These are phyloP conservation scores for Paramecium pentaurelia DNA, from an alignment of 73 alveolate species.

Conservation along the genomic window DNA sequence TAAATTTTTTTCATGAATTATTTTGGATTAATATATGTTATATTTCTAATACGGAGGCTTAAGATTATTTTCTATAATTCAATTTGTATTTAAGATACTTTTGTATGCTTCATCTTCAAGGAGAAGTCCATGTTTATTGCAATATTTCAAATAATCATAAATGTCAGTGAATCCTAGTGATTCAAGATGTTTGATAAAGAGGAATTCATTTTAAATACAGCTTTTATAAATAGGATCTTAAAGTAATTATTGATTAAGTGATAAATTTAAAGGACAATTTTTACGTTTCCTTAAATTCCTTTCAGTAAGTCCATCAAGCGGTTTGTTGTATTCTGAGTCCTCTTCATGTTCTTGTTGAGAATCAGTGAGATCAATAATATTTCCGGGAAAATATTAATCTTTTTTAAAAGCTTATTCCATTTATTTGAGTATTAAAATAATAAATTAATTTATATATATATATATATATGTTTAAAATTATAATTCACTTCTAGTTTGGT, in stretches of 20 bases:
- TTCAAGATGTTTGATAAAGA: background rate
- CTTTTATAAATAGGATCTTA: background rate
- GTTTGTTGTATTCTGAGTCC: background rate
- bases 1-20: background rate
- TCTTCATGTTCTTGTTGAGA: background rate
- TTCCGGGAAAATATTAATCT: background rate
- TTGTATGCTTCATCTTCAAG: background rate
- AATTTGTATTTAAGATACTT: background rate
- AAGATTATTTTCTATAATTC: background rate
- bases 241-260: background rate
- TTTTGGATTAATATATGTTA: background rate
- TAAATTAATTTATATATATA: background rate
- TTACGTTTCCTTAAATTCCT: background rate
- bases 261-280: background rate
- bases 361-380: background rate
- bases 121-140: background rate
- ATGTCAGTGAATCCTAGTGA: background rate
- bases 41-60: background rate
- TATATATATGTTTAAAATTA: background rate
- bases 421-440: background rate
- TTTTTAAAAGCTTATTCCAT: background rate
- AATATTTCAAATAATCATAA: background rate
- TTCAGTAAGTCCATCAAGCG: background rate
- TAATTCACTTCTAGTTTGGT: background rate
- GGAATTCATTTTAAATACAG: background rate